A percentile compares a stretch with the other conserved stretches of the same genome.
Evolutionary conservation across 2,329 filamentous ascomycete genomes (phyloP).

Genomic region (Fusarium nelsonii): DNA sequence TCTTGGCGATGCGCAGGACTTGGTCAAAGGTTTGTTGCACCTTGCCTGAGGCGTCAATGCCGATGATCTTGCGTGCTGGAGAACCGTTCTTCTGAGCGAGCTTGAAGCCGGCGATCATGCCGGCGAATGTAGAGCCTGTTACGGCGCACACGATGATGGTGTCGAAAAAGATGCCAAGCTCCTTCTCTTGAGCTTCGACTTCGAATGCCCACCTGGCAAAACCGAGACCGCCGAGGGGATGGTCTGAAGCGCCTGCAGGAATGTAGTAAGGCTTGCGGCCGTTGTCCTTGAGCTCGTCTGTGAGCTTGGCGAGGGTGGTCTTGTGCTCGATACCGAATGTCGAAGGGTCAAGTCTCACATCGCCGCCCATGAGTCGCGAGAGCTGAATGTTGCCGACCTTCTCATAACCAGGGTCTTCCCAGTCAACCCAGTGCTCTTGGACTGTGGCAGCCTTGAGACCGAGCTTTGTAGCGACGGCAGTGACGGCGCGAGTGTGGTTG

Average conservation of each 20-base stretch:
- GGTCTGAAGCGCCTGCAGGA: constrained; percentile 77
- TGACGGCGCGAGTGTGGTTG: constrained; percentile 77
- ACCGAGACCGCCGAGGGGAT: constrained; percentile 76
- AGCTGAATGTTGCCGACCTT: constrained; percentile 79
- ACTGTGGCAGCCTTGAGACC: constrained; percentile 67
- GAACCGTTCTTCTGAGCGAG: constrained; percentile 63
- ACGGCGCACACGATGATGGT: constrained; percentile 77
- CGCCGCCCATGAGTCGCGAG: constrained; percentile 74
- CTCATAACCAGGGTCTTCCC: constrained; percentile 69
- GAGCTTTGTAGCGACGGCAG: constrained; percentile 69
- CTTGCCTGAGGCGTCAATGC: constrained; percentile 68
- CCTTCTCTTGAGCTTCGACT: constrained; percentile 71
- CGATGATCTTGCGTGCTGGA: constrained; percentile 68
- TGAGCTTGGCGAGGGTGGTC: constrained; percentile 66
- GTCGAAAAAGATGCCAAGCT: constrained; percentile 74
- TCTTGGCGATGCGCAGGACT: constrained; percentile 74
- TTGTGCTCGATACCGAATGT: constrained; percentile 78
- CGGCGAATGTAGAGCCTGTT: constrained; percentile 77
- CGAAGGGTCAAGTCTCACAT: constrained; percentile 70
- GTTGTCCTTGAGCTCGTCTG: constrained; percentile 62
- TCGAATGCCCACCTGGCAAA: constrained; percentile 80
- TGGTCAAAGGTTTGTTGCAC: constrained; percentile 70
- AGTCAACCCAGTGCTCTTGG: constrained; percentile 78
- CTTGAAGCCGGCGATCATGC: constrained; percentile 80
- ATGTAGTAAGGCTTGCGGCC: constrained; percentile 78